phyloP scores from a whole-genome alignment of 2,329 filamentous ascomycete genomes.

The Botryotinia globosa region DNA sequence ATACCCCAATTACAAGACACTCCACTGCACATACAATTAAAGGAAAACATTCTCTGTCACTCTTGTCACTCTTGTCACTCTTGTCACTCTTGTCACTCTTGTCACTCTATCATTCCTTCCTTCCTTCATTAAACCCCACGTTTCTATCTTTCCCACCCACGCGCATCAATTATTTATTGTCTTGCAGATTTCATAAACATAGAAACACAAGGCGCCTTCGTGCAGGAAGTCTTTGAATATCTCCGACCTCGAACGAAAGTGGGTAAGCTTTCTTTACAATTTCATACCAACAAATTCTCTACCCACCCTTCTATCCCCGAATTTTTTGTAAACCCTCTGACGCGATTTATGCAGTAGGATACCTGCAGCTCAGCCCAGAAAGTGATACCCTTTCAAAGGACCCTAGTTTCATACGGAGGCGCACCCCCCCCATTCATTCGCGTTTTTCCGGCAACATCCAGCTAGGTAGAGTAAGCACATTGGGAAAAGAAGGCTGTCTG shows the following conservation, averaged over 20 bases:
- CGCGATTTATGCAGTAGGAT: conserved; percentile 22
- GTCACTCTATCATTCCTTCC: neutral
- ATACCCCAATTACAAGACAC: neutral
- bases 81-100: too few relatives aligned
- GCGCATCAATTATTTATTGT: conserved; percentile 8
- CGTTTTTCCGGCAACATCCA: conserved; percentile 33
- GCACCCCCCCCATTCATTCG: conserved; percentile 28
- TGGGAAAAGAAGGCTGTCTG: conserved; percentile 30
- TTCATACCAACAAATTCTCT: conserved; percentile 5
- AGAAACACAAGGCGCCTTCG: conserved; percentile 21
- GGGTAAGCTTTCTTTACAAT: conserved; percentile 21
- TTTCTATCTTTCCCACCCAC: conserved; percentile 13
- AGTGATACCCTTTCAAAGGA: conserved; percentile 23
- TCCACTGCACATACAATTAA: neutral
- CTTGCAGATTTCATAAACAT: conserved; percentile 21
- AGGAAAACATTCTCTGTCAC: too few relatives aligned
- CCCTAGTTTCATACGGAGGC: conserved; percentile 26
- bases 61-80: too few relatives aligned
- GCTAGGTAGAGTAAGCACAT: conserved; percentile 26
- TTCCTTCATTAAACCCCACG: conserved; percentile 19
- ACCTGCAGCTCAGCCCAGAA: conserved; percentile 22
- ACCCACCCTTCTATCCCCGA: conserved; percentile 12
- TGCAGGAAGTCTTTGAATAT: conserved; percentile 19
- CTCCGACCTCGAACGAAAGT: conserved; percentile 20
- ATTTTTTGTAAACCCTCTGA: conserved; percentile 21